Evolutionary conservation across 257 asterid genomes (phyloP).

Genomic region (Plantago ovata): DNA sequence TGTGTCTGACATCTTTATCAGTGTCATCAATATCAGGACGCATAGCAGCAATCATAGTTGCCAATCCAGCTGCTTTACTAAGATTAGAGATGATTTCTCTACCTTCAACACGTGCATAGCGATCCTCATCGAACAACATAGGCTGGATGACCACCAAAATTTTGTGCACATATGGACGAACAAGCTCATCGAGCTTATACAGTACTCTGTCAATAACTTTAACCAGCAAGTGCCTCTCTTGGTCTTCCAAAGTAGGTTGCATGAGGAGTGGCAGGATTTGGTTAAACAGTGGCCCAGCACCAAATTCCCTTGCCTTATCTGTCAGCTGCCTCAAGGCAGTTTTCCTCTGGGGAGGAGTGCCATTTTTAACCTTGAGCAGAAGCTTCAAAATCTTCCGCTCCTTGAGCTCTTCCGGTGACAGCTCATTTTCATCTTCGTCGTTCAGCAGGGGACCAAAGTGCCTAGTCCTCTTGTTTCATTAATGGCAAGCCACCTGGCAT

Average conservation of each 20-base stretch:
- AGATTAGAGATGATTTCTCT: slow-evolving; percentile 94
- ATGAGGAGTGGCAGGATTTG: slow-evolving; percentile 85
- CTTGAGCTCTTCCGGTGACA: slow-evolving; percentile 49
- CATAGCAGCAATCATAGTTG: slow-evolving; percentile 98
- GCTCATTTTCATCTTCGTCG: slow-evolving; percentile 46
- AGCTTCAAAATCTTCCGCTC: slow-evolving; percentile 92
- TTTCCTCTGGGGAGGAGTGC: slow-evolving; percentile 96
- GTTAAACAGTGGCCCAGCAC: slow-evolving; percentile 89
- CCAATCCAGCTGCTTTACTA: slow-evolving; percentile 95
- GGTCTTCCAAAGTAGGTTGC: slow-evolving; percentile 96
- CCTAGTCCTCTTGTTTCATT: slow-evolving; percentile 86
- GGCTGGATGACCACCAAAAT: slow-evolving; percentile 93
- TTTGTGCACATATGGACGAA: slow-evolving; percentile 92
- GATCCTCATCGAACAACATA: slow-evolving; percentile 84
- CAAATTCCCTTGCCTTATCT: slow-evolving; percentile 89
- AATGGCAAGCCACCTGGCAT: slow-evolving; percentile 84
- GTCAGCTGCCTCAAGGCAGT: slow-evolving; percentile 92
- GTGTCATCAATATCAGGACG: slow-evolving; percentile 94
- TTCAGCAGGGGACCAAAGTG: slow-evolving; percentile 44
- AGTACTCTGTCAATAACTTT: slow-evolving; percentile 90
- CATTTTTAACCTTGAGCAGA: slow-evolving; percentile 81
- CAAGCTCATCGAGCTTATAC: slow-evolving; percentile 85
- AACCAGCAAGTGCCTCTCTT: slow-evolving; percentile 82
- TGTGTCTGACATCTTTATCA: slow-evolving; percentile 86
- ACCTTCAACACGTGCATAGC: slow-evolving; percentile 95